phyloP scores from a whole-genome alignment of 441 rosid species.

The Corymbia calophylla region DNA sequence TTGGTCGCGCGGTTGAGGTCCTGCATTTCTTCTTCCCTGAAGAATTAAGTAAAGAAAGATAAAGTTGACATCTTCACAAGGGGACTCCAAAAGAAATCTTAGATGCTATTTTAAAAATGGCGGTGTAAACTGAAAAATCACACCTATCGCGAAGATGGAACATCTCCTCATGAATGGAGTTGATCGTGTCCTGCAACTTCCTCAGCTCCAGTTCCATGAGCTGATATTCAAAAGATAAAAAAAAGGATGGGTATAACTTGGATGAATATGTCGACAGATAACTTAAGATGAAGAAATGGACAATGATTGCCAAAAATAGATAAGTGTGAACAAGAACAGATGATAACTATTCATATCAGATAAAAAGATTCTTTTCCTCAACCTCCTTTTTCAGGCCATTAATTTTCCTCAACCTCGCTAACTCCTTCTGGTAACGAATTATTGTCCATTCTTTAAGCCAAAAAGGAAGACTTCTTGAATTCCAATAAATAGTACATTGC shows the following conservation, averaged over 20 bases:
- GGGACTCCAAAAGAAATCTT: not conserved
- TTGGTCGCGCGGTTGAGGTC: not conserved
- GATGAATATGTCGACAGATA: not conserved
- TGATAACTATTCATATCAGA: not conserved
- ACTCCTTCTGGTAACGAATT: not conserved
- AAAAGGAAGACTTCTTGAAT: not conserved
- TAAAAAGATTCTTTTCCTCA: not conserved
- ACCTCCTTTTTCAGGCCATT: not conserved
- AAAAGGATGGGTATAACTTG: not conserved
- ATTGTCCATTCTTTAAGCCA: not conserved
- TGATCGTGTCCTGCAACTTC: not conserved
- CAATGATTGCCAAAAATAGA: not conserved
- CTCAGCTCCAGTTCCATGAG: not conserved
- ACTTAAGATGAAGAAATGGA: not conserved
- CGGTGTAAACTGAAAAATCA: not conserved
- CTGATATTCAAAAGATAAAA: not conserved
- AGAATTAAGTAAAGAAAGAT: not conserved
- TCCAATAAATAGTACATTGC: not conserved
- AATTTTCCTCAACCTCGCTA: not conserved
- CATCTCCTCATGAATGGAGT: not conserved
- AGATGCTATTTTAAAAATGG: not conserved
- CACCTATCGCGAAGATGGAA: not conserved
- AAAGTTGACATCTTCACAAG: not conserved
- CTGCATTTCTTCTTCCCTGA: conserved; percentile 7
- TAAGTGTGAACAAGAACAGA: not conserved